Evolutionary conservation across 1,284 basidiomycete genomes (phyloP), one percentile per base, ranked within the genome.

Genomic region (Polyporus tsugae): DNA sequence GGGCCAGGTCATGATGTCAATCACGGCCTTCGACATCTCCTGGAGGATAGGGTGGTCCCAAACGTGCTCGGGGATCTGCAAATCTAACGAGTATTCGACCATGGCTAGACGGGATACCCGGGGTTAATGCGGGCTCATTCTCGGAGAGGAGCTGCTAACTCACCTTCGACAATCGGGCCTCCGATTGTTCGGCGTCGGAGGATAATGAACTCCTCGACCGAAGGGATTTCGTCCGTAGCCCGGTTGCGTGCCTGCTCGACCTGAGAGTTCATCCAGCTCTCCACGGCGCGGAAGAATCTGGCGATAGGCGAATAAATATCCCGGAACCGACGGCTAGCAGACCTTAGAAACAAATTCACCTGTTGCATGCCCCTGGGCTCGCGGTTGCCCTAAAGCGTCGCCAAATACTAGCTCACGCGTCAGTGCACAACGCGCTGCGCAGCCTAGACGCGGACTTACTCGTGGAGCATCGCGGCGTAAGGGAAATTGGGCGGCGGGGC

Each of bases 1-100:
- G n/a, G 85, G 83, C 83, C 85, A 85, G 0, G 84, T 84, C 79
- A 85, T 83, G 33, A 86, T 80, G 70, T 86, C 84, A 22, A 75
- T 81, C 0, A 82, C 82, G 19, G 82, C 84, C 22, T 84, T 78
- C 36, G 83, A 84, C 80, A 86, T 82, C 19, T 76, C 80, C 62
- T 75, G 72, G 2, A 85, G 74, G 36, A 81, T 76, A 0, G 84
- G 82, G 68, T 81, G 76, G 42, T 82, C 77, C 72, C 84, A 84
- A 4, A 85, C 81, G 49, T 80, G 74, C 41, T 83, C 81, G 5
- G 85, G 85, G 46, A 86, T 77, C 64, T 85, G 79, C 49, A 86
- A 62, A 68, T 82, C 82, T 5, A 85, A 75, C 6, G 82, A 82
- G 65, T 85, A 86, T 67, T 86, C 85, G n/a, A 86, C 70, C 71